Evolutionary conservation across 2,329 filamentous ascomycete genomes (phyloP).

Genomic region (Pleomassaria siparia): DNA sequence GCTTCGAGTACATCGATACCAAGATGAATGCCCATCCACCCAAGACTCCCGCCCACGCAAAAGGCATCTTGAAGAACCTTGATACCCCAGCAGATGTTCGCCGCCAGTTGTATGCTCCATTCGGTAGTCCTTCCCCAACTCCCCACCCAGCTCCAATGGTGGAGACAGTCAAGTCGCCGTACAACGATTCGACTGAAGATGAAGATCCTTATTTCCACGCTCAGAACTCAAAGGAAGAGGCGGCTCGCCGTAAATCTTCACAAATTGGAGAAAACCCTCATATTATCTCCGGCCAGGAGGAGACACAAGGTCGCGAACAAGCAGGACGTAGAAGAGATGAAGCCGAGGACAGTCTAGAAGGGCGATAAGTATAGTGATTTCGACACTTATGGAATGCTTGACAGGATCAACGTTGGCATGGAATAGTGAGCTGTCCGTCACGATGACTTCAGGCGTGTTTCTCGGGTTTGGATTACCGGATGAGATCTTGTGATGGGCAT

Average conservation of each 20-base stretch:
- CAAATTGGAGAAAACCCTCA: neutral
- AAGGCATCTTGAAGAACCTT: slow-evolving; percentile 1
- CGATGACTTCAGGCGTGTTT: too few species aligned
- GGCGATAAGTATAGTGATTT: too few species aligned
- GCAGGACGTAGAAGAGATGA: neutral
- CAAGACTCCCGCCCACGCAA: neutral
- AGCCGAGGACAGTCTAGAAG: too few species aligned
- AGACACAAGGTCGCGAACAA: neutral
- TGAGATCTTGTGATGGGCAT: too few species aligned
- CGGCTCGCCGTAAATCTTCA: neutral
- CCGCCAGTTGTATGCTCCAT: neutral
- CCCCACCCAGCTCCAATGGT: neutral
- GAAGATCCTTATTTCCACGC: neutral
- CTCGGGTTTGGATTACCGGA: too few species aligned
- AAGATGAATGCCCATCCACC: neutral
- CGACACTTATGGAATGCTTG: too few species aligned
- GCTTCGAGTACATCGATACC: neutral
- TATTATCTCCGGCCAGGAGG: neutral
- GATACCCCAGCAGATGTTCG: slow-evolving; percentile 5
- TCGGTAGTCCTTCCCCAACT: neutral
- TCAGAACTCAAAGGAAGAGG: neutral
- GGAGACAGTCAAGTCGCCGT: neutral
- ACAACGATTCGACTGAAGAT: neutral
- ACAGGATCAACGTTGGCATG: too few species aligned
- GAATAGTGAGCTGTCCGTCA: too few species aligned